Percentiles rank a stretch among this genome's conserved stretches.
Evolutionary conservation across 768 basidiomycete genomes (phyloP).

Genomic region (Auriscalpium microsporum): DNA sequence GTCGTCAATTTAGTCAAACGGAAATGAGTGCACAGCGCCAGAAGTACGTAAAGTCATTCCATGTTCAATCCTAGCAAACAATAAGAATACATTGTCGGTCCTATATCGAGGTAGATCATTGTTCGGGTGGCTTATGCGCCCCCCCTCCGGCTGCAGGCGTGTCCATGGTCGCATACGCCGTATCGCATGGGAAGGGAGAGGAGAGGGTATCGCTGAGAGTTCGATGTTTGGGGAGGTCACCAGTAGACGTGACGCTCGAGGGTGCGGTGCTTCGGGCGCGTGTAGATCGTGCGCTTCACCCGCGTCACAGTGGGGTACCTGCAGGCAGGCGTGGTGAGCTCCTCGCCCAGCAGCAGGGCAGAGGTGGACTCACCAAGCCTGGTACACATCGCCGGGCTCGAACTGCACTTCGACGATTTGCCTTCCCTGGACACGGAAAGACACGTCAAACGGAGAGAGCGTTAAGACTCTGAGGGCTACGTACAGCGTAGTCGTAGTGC

Average conservation of each 20-base stretch:
- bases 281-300: constrained; percentile 61
- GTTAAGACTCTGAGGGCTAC: constrained; percentile 20
- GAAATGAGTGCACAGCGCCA: no score
- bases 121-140: no score
- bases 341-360: neutral
- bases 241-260: constrained; percentile 72
- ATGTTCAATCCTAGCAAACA: no score
- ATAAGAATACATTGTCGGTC: no score
- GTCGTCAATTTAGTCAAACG: no score
- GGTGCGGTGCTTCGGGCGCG: constrained; percentile 41
- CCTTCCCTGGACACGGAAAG: constrained; percentile 46
- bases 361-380: constrained; percentile 43
- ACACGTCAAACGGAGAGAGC: neutral
- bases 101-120: no score
- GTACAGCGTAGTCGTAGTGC: constrained; percentile 59
- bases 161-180: no score
- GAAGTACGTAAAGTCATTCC: no score
- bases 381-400: constrained; percentile 57
- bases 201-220: no score
- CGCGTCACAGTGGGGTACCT: constrained; percentile 78
- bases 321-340: neutral
- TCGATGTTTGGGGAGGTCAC: constrained; percentile 24
- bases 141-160: no score
- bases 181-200: no score
- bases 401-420: constrained; percentile 79